Base-by-base conservation (phyloP, 768 basidiomycete genomes). In the Dentipellis sp. region DNA sequence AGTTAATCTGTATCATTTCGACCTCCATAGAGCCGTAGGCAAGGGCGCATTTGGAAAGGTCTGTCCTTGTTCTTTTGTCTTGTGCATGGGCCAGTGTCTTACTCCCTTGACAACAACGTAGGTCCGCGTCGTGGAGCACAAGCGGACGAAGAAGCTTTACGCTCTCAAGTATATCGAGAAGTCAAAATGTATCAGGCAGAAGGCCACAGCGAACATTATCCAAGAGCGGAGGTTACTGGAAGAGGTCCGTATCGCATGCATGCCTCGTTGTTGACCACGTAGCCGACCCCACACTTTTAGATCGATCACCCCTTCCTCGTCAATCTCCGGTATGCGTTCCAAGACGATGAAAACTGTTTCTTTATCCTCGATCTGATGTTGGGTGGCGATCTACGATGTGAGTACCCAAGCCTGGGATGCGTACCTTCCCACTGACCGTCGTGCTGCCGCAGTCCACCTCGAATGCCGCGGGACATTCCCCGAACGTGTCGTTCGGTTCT, bases 41-140 rank as follows among this genome's bases (percentile, higher is more conserved):
- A 97, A 93, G 70, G 95, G 97, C 47, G 93, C 95, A 22, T 99
- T 98, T 75, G 95, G 95, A 69, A 98, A 97, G 84, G 94, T 94
- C 53, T 37, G 78, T 68, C 49, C 34, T 52, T 37, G 29, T n/a
- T 16, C 5, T 56, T 23, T 34, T 23, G 11, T 8, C 58, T 14
- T 47, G 10, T 34, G 8, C 23, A 29, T 36, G 8, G 16, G 10
- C 9, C 14, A 8, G 29, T 29, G 29, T 29, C 29, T 29, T 6
- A 29, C 29, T 29, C 29, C 29, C 29, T 29, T 29, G 29, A 6
- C 29, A 29, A 29, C 29, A 29, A 29, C 34, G 16, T 17, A 79
- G 78, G 79, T 81, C 59, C 75, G 79, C 50, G 79, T 81, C 39
- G 79, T 81, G 14, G 77, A 81, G 63, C 79, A 80, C 65, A 79